phyloP scores from a whole-genome alignment of 164 flowering plant species.

The Buxus sempervirens region DNA sequence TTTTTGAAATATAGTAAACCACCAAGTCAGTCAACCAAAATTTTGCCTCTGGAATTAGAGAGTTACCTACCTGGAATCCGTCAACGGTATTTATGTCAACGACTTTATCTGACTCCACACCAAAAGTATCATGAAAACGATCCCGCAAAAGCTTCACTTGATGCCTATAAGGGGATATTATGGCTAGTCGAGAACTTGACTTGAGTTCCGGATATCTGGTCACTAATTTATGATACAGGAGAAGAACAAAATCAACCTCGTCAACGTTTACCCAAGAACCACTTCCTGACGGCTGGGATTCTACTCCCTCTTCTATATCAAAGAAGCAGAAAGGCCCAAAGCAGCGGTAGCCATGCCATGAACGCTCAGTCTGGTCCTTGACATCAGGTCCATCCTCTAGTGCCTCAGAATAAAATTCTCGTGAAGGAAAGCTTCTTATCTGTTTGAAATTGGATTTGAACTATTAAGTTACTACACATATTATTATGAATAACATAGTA shows the following conservation, averaged over 20 bases:
- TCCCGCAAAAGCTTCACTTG: conserved; percentile 82
- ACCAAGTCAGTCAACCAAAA: neutral
- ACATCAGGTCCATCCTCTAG: conserved; percentile 84
- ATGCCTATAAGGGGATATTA: conserved; percentile 78
- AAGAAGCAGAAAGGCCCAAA: conserved; percentile 97
- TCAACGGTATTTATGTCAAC: conserved; percentile 91
- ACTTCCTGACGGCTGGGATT: conserved; percentile 68
- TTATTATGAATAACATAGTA: neutral
- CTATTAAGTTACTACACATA: neutral
- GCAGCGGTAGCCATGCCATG: conserved; percentile 77
- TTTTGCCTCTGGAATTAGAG: neutral
- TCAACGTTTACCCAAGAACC: conserved; percentile 80
- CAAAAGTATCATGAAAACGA: conserved; percentile 56
- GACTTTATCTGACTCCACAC: conserved; percentile 56
- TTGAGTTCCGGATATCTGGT: conserved; percentile 62
- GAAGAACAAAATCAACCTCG: conserved; percentile 79
- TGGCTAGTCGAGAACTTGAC: conserved; percentile 75
- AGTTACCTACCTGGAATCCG: conserved; percentile 76
- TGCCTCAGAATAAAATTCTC: conserved; percentile 71
- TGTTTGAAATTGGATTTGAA: conserved; percentile 21
- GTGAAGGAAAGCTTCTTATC: conserved; percentile 93
- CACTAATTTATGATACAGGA: conserved; percentile 65
- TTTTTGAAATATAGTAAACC: too few species aligned
- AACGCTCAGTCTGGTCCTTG: conserved; percentile 46
- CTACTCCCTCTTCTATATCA: conserved; percentile 76